A percentile compares a stretch with the other conserved stretches of the same genome.
phyloP scores from a whole-genome alignment of 495 filamentous ascomycete species.

The Lichenothelia convexa region DNA sequence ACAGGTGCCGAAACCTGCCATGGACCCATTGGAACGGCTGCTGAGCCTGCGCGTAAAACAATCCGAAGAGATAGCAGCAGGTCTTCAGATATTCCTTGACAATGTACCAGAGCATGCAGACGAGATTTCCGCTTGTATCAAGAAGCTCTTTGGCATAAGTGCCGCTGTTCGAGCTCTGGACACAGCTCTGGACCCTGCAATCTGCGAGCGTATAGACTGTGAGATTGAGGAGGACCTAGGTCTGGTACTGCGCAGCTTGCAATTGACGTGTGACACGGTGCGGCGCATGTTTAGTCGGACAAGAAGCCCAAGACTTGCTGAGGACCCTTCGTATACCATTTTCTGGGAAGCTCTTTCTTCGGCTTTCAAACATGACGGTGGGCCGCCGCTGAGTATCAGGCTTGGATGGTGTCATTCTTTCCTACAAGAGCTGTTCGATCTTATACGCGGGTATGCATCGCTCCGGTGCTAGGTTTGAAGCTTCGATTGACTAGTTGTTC shows the following conservation, averaged over 20 bases:
- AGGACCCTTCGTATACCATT: slow-evolving; percentile 25
- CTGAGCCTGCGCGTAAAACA: slow-evolving; percentile 31
- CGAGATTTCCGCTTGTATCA: slow-evolving; percentile 36
- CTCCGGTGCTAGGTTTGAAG: too few relatives aligned
- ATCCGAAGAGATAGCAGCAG: slow-evolving; percentile 35
- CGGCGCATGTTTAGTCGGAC: slow-evolving; percentile 30
- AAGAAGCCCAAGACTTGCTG: slow-evolving; percentile 16
- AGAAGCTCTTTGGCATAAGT: slow-evolving; percentile 36
- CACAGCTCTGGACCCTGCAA: slow-evolving; percentile 18
- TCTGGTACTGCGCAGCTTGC: slow-evolving; percentile 27
- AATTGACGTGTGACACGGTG: slow-evolving; percentile 35
- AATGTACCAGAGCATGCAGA: slow-evolving; percentile 33
- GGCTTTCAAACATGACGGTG: slow-evolving; percentile 33
- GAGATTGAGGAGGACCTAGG: slow-evolving; percentile 27
- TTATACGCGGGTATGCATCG: too few relatives aligned
- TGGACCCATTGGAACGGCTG: slow-evolving; percentile 25
- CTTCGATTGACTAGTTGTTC: too few relatives aligned
- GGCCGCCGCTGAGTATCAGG: slow-evolving; percentile 29
- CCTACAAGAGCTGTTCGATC: background rate
- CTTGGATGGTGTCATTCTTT: slow-evolving; percentile 36
- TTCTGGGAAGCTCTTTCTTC: slow-evolving; percentile 34
- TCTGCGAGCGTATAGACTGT: slow-evolving; percentile 19
- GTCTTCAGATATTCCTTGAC: slow-evolving; percentile 31
- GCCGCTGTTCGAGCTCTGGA: slow-evolving; percentile 30
- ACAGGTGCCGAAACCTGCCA: too few relatives aligned